Percentiles rank a stretch among this genome's conserved stretches.
phyloP scores from a whole-genome alignment of 371 early-diverging fungal genomes.

The Mortierella sp. region DNA sequence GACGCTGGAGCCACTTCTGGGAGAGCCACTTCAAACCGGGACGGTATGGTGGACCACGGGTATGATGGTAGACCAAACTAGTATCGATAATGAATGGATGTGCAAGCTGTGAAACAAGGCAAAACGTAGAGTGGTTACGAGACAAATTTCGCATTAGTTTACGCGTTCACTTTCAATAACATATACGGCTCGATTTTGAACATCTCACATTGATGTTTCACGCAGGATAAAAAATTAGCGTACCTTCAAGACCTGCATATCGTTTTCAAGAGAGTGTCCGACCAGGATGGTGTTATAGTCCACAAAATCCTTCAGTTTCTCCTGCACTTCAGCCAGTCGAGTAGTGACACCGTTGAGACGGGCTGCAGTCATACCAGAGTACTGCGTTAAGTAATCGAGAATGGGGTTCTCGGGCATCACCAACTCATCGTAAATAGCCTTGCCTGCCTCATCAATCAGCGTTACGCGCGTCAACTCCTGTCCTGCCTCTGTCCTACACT shows the following conservation, averaged over 20 bases:
- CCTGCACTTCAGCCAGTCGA: conserved; percentile 71
- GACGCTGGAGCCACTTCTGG: conserved; percentile 66
- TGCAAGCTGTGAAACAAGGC: conserved; percentile 57
- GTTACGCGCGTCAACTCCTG: conserved; percentile 81
- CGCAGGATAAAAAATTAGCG: not conserved
- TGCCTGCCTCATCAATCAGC: conserved; percentile 66
- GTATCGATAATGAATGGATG: conserved; percentile 84
- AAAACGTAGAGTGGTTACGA: conserved; percentile 8
- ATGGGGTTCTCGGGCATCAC: conserved; percentile 77
- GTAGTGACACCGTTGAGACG: conserved; percentile 67
- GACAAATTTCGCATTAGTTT: not conserved
- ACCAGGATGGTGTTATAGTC: conserved; percentile 75
- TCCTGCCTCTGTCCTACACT: conserved; percentile 79
- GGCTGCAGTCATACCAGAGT: conserved; percentile 77
- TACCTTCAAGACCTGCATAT: conserved; percentile 74
- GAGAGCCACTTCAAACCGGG: conserved; percentile 72
- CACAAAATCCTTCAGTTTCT: conserved; percentile 66
- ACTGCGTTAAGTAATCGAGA: conserved; percentile 79
- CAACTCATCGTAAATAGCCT: conserved; percentile 76
- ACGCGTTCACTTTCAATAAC: not conserved
- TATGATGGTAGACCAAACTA: conserved; percentile 72
- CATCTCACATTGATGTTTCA: too few species aligned
- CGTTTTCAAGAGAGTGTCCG: conserved; percentile 85
- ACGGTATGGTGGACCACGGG: conserved; percentile 69
- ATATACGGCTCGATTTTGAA: not conserved